Percentiles rank a stretch among this genome's conserved stretches.
phyloP scores from a whole-genome alignment of 345 rosid genomes.

The Corchorus capsularis region DNA sequence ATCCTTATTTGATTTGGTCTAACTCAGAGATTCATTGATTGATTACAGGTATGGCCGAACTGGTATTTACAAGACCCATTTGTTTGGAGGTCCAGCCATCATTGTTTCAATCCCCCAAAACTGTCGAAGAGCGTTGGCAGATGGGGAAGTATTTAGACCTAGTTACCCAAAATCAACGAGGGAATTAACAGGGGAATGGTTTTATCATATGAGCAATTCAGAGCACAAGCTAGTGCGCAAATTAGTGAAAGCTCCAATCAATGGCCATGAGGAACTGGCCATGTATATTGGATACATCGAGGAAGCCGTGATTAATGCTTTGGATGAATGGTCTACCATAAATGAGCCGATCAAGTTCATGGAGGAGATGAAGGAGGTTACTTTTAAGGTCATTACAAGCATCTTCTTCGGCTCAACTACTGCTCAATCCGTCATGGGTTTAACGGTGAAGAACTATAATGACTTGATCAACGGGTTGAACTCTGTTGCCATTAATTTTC shows the following conservation, averaged over 20 bases:
- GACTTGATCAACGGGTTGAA: constrained; percentile 25
- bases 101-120: constrained; percentile 29
- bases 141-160: constrained; percentile 25
- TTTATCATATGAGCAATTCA: not conserved
- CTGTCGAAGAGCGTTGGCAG: constrained; percentile 23
- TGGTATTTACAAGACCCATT: constrained; percentile 33
- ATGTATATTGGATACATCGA: constrained; percentile 28
- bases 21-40: no score
- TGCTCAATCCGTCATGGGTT: constrained; percentile 15
- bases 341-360: constrained; percentile 33
- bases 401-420: constrained; percentile 32
- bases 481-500: constrained; percentile 34
- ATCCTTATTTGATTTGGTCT: no score
- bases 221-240: constrained; percentile 33
- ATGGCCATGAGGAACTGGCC: constrained; percentile 34
- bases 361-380: constrained; percentile 26
- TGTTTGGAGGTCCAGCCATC: constrained; percentile 35
- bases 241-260: constrained; percentile 36
- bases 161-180: constrained; percentile 29
- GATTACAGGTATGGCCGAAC: constrained; percentile 31
- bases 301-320: constrained; percentile 21
- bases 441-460: constrained; percentile 21
- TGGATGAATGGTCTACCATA: constrained; percentile 33
- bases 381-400: constrained; percentile 35
- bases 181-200: constrained; percentile 24